Percentiles rank a stretch among this genome's conserved stretches.
Evolutionary conservation across 1,284 basidiomycete genomes (phyloP).

Genomic region (Malassezia psittaci): DNA sequence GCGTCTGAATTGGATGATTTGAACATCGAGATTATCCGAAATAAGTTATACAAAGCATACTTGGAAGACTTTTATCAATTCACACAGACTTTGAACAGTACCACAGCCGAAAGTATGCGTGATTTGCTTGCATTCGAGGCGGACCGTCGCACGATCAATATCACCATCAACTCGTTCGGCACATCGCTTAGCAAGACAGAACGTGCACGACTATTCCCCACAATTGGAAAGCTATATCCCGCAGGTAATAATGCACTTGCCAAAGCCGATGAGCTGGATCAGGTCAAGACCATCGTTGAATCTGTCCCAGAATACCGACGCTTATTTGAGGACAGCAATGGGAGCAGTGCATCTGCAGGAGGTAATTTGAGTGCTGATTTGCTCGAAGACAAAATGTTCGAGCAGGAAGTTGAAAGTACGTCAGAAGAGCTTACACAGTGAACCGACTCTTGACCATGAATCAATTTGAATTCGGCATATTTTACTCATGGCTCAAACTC

Average conservation of each 20-base stretch:
- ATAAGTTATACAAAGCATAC: conserved; percentile 99
- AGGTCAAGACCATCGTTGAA: conserved; percentile 79
- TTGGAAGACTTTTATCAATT: conserved; percentile 92
- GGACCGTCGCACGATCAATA: conserved; percentile 90
- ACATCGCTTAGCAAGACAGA: conserved; percentile 91
- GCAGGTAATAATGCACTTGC: conserved; percentile 91
- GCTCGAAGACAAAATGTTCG: conserved; percentile 92
- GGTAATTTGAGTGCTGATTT: conserved; percentile 52
- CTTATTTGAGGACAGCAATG: conserved; percentile 61
- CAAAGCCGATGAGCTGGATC: conserved; percentile 86
- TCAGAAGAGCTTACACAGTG: conserved; percentile 15
- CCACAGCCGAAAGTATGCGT: conserved; percentile 28
- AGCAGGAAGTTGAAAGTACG: conserved; percentile 65
- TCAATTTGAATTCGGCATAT: conserved; percentile 44
- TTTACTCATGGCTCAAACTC: conserved; percentile 52
- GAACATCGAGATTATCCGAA: conserved; percentile 99
- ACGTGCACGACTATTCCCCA: conserved; percentile 87
- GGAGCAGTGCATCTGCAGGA: conserved; percentile 15
- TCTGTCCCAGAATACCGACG: conserved; percentile 75
- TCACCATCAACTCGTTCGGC: conserved; percentile 97
- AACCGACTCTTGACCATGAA: conserved; percentile 44
- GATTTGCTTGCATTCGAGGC: conserved; percentile 90
- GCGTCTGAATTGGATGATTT: conserved; percentile 94
- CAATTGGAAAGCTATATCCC: conserved; percentile 84
- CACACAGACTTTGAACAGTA: conserved; percentile 63